These are phyloP conservation scores for Collybia nuda DNA, from an alignment of 768 basidiomycete genomes.

Conservation along the genomic window DNA sequence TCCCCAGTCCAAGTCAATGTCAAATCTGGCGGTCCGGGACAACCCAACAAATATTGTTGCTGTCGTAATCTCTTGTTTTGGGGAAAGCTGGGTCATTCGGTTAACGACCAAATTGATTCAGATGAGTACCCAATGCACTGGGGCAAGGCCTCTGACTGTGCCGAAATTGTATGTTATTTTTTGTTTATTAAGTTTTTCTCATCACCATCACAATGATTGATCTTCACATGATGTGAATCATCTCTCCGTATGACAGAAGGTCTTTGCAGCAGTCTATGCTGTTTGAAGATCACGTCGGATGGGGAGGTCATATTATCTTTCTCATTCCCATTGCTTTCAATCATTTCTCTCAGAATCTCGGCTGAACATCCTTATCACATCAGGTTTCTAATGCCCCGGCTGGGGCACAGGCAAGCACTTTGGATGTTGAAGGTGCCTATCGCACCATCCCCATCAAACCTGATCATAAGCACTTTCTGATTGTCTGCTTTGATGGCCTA, in stretches of 20 bases:
- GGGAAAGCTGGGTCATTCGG: slow-evolving; percentile 6
- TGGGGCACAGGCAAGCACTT: slow-evolving; percentile 24
- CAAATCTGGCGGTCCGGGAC: slow-evolving; percentile 6
- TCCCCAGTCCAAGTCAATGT: not conserved
- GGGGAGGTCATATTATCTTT: too few relatives aligned
- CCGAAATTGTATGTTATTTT: not conserved
- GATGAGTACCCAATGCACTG: not conserved
- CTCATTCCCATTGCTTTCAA: too few relatives aligned
- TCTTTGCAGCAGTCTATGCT: too few relatives aligned
- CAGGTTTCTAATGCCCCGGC: slow-evolving; percentile 23
- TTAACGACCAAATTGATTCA: slow-evolving; percentile 19
- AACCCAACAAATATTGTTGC: slow-evolving; percentile 18
- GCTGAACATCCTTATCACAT: not conserved
- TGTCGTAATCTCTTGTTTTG: slow-evolving; percentile 19
- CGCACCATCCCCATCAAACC: slow-evolving; percentile 24
- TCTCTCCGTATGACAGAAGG: too few relatives aligned
- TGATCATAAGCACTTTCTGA: slow-evolving; percentile 19
- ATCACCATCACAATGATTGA: not conserved
- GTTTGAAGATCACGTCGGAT: too few relatives aligned
- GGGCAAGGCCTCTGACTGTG: not conserved
- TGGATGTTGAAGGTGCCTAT: slow-evolving; percentile 27
- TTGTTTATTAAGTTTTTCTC: not conserved
- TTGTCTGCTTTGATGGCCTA: slow-evolving; percentile 10
- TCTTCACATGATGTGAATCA: not conserved
- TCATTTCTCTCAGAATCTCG: too few relatives aligned